Conservation (phyloP, 306 rosid genomes). For the Lathyrus sativus region DNA sequence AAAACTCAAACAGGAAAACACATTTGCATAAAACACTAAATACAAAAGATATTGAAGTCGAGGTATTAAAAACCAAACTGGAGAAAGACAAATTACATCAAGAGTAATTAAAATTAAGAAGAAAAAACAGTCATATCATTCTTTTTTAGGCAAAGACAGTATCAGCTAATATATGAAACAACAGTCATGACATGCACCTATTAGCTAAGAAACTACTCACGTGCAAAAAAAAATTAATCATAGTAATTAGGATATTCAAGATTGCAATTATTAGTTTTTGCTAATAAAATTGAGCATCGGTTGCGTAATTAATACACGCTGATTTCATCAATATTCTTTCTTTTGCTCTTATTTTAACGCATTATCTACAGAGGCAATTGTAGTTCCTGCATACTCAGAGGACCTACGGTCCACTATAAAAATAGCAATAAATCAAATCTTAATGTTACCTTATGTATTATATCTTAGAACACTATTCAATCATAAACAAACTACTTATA, state of each 20-base stretch:
- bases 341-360: neutral
- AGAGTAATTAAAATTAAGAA: slow-evolving; percentile 11
- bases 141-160: slow-evolving; percentile 2
- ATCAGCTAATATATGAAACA: slow-evolving; percentile 16
- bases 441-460: neutral
- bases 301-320: neutral
- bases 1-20: slow-evolving; percentile 36
- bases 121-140: slow-evolving; percentile 11
- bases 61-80: neutral
- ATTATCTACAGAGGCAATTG: neutral
- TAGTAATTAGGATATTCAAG: neutral
- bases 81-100: slow-evolving; percentile 6
- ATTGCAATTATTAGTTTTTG: neutral
- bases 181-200: slow-evolving; percentile 7
- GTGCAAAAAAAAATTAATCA: neutral
- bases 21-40: slow-evolving; percentile 15
- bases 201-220: too few species aligned
- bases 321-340: neutral
- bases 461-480: neutral
- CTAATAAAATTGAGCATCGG: neutral
- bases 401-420: neutral
- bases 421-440: neutral
- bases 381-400: neutral
- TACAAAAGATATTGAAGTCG: slow-evolving; percentile 22
- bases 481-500: neutral